phyloP scores from a whole-genome alignment of 768 basidiomycete genomes.

The Lactifluus hygrophoroides region DNA sequence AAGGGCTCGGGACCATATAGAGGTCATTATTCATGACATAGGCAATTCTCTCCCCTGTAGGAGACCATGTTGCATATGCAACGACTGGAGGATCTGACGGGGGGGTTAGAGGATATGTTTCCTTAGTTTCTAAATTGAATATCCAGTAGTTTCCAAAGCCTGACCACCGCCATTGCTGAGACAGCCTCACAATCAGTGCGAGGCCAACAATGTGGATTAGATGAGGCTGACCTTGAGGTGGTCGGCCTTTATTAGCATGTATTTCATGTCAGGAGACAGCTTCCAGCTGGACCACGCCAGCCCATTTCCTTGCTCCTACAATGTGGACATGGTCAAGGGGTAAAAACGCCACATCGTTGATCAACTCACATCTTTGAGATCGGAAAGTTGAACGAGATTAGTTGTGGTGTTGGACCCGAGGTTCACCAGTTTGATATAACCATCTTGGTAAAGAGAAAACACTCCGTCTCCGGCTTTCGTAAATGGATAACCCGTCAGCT shows the following conservation, averaged over 20 bases:
- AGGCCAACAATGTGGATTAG: conserved; percentile 16
- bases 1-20: conserved; percentile 65
- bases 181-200: conserved; percentile 5
- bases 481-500: conserved; percentile 5
- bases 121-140: conserved; percentile 62
- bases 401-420: conserved; percentile 65
- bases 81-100: conserved; percentile 64
- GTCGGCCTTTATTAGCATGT: conserved; percentile 74
- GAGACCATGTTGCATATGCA: conserved; percentile 82
- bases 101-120: conserved; percentile 61
- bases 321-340: conserved; percentile 14
- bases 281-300: conserved; percentile 59
- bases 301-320: conserved; percentile 45
- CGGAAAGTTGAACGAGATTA: conserved; percentile 45
- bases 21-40: conserved; percentile 84
- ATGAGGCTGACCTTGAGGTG: conserved; percentile 49
- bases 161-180: conserved; percentile 90
- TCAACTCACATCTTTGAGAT: conserved; percentile 55
- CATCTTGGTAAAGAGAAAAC: conserved; percentile 55
- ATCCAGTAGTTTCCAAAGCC: conserved; percentile 89
- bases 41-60: conserved; percentile 74
- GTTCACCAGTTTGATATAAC: conserved; percentile 71
- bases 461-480: conserved; percentile 86
- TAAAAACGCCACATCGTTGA: neutral
- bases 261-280: conserved; percentile 86